Evolutionary conservation across 208 protist species (phyloP).

Genomic region (Giardia duodenalis): DNA sequence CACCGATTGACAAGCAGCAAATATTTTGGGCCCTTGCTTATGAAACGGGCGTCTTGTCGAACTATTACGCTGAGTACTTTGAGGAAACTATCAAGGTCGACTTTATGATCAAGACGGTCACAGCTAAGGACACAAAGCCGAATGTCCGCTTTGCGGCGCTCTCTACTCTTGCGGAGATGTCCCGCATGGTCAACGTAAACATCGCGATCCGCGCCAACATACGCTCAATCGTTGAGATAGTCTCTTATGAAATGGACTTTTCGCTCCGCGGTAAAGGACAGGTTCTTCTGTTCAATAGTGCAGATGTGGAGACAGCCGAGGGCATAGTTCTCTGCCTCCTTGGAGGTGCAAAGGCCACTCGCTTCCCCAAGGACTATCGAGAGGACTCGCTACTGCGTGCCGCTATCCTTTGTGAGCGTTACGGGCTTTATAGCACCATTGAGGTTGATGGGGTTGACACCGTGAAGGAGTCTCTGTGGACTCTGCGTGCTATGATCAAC

Average conservation of each 20-base stretch:
- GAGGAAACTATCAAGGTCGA: not conserved
- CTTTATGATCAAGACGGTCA: not conserved
- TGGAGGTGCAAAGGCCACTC: not conserved
- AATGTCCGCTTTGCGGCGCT: conserved; percentile 22
- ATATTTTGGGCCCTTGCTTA: not conserved
- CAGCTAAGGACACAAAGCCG: not conserved
- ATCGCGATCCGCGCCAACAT: not conserved
- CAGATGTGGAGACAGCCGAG: not conserved
- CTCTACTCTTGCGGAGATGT: not conserved
- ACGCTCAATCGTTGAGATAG: not conserved
- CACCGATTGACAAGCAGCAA: not conserved
- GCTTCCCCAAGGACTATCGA: not conserved
- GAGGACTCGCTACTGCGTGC: not conserved
- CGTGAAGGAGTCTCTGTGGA: conserved; percentile 9
- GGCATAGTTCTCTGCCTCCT: not conserved
- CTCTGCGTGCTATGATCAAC: not conserved
- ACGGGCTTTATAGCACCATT: not conserved
- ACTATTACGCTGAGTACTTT: conserved; percentile 7
- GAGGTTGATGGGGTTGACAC: not conserved
- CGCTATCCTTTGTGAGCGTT: not conserved
- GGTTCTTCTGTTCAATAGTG: not conserved
- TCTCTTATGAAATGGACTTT: conserved; percentile 1
- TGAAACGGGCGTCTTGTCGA: not conserved
- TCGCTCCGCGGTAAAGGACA: not conserved
- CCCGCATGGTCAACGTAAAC: not conserved